Evolutionary conservation across 345 rosid species (phyloP).

Genomic region (Citrus maxima): DNA sequence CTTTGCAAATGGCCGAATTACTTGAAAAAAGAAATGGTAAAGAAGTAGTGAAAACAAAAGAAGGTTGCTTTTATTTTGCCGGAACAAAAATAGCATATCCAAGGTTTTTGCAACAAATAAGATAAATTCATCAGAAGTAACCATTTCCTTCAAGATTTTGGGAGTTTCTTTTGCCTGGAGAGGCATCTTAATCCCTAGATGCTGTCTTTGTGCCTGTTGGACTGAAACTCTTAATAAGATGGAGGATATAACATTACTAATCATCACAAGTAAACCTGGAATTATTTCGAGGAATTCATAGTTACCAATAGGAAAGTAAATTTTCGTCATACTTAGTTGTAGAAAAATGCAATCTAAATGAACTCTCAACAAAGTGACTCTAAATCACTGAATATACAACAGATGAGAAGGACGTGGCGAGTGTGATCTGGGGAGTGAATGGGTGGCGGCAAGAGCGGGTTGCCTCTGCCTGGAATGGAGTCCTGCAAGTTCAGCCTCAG

Average conservation of each 20-base stretch:
- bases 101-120: not conserved
- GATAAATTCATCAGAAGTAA: not conserved
- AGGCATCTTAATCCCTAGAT: too few relatives aligned
- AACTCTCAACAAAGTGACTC: not conserved
- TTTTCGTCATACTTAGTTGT: not conserved
- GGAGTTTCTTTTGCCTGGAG: too few relatives aligned
- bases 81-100: too few relatives aligned
- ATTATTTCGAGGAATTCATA: constrained; percentile 1
- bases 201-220: too few relatives aligned
- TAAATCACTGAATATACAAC: constrained; percentile 35
- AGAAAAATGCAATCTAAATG: not conserved
- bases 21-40: not conserved
- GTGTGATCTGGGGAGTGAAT: constrained; percentile 32
- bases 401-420: constrained; percentile 30
- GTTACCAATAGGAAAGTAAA: not conserved
- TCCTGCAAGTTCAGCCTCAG: constrained; percentile 37
- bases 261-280: not conserved
- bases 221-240: not conserved
- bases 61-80: not conserved
- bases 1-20: not conserved
- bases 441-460: constrained; percentile 22
- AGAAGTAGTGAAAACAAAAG: not conserved
- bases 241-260: not conserved
- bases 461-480: constrained; percentile 30
- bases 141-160: not conserved